phyloP scores from a whole-genome alignment of 495 filamentous ascomycete genomes.

The Neurospora discreta region DNA sequence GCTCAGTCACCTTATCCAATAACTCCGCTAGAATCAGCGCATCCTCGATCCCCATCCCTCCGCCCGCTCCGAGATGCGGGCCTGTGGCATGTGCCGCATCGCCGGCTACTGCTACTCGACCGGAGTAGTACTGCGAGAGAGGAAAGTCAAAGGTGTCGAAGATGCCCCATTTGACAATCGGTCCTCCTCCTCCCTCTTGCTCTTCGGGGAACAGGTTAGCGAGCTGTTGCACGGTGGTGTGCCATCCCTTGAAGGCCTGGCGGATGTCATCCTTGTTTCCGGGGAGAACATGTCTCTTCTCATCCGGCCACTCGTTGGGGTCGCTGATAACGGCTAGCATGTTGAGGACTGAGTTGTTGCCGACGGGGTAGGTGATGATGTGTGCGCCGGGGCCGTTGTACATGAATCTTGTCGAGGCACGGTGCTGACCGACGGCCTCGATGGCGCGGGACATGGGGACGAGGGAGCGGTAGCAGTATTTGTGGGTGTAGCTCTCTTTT shows the following conservation, averaged over 20 bases:
- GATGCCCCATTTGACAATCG: slow-evolving; percentile 43
- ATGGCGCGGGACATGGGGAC: slow-evolving; percentile 26
- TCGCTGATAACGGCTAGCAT: slow-evolving; percentile 30
- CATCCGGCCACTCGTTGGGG: slow-evolving; percentile 20
- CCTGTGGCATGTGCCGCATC: slow-evolving; percentile 33
- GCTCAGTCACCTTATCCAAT: slow-evolving; percentile 17
- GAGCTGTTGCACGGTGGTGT: slow-evolving; percentile 24
- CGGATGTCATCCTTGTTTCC: slow-evolving; percentile 22
- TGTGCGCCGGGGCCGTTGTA: slow-evolving; percentile 31
- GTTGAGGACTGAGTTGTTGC: slow-evolving; percentile 25
- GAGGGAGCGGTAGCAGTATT: slow-evolving; percentile 34
- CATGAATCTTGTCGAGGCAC: slow-evolving; percentile 26
- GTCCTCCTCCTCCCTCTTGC: neutral
- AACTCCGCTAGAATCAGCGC: slow-evolving; percentile 32
- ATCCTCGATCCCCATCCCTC: slow-evolving; percentile 46
- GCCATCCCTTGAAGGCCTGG: slow-evolving; percentile 27
- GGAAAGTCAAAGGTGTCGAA: slow-evolving; percentile 42
- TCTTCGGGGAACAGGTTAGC: slow-evolving; percentile 31
- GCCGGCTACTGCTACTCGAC: slow-evolving; percentile 35
- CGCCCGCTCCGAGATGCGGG: slow-evolving; percentile 44
- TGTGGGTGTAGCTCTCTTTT: slow-evolving; percentile 24
- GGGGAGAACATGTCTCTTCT: slow-evolving; percentile 18
- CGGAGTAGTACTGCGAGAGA: slow-evolving; percentile 25
- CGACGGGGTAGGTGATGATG: slow-evolving; percentile 30
- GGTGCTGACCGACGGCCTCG: slow-evolving; percentile 15